Evolutionary conservation across 148 eudicot species (phyloP), one percentile per base, ranked within the genome.

Genomic region (Heliosperma pusillum): DNA sequence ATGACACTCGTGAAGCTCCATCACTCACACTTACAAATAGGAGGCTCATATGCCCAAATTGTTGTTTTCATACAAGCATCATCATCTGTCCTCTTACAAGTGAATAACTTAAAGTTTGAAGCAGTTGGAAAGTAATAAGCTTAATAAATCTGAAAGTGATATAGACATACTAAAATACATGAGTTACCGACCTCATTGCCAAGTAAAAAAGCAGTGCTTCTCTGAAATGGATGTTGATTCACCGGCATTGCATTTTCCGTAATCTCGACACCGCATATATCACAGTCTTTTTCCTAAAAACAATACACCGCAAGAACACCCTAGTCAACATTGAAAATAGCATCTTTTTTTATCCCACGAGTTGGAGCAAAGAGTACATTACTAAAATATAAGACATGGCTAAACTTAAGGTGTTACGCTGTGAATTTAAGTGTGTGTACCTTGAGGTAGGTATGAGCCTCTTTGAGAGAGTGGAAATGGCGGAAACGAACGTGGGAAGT

Each of bases 211-310:
- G 98, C 98, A 63, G 98, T 94, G 76, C 86, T 90, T 80, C 76
- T 92, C 70, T 25, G 85, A 76, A 94, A 94, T 44, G 97, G 98
- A 74, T 89, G 96, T 25, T 82, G 82, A 83, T 90, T 89, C 50
- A 94, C 93, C 17, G 97, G 86, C 69, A 71, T 73, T 0, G 97
- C 96, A 78, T 82, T 40, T 71, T 89, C 93, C 10, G 96, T 90
- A 12, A 95, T 90, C 89, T 92, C 98, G 16, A 94, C 98, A 67
- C 98, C 98, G 52, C 98, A 94, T 30, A 94, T 92, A 82, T 94
- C 98, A 70, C 97, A 91, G 78, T 89, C 85, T 79, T 76, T 90
- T 82, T 90, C 97, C 93, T 94, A 74, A 59, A 78, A 47, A 45
- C 70, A 30, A 75, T 56, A 78, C 75, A 44, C 66, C 78, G 64